phyloP scores from a whole-genome alignment of 1,139 yeast genomes.

The Debaryomyces sp. region DNA sequence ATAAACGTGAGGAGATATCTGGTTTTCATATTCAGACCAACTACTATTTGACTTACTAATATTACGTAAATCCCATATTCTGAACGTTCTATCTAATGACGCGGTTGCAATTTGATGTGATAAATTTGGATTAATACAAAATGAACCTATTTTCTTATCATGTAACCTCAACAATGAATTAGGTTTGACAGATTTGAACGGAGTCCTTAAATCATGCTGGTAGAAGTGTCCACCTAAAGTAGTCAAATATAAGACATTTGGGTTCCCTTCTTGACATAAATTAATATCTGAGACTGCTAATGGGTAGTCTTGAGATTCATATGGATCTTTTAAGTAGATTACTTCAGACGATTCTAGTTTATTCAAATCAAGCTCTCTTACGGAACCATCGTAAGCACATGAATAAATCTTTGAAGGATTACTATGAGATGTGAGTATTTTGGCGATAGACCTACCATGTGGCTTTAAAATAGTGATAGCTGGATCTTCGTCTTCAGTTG shows the following conservation, averaged over 20 bases:
- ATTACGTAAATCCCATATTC: constrained; percentile 83
- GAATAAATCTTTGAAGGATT: constrained; percentile 62
- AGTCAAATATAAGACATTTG: constrained; percentile 64
- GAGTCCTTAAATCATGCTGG: constrained; percentile 64
- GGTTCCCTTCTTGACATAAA: constrained; percentile 43
- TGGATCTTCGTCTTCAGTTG: constrained; percentile 43
- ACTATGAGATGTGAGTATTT: constrained; percentile 55
- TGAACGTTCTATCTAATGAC: constrained; percentile 80
- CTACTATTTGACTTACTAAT: constrained; percentile 37
- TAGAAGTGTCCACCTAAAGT: constrained; percentile 81
- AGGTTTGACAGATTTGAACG: constrained; percentile 30
- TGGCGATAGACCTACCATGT: constrained; percentile 75
- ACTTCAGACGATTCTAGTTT: constrained; percentile 62
- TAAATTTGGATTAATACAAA: constrained; percentile 69
- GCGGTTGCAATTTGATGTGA: constrained; percentile 75
- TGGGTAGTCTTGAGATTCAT: constrained; percentile 33
- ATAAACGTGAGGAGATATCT: constrained; percentile 51
- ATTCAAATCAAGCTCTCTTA: constrained; percentile 69
- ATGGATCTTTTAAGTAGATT: constrained; percentile 53
- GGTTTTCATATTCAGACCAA: constrained; percentile 41
- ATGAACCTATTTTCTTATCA: constrained; percentile 91
- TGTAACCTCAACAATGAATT: constrained; percentile 59
- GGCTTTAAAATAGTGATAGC: constrained; percentile 65
- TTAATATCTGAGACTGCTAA: constrained; percentile 68
- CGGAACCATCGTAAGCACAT: constrained; percentile 85